Evolutionary conservation across 2,329 filamentous ascomycete genomes (phyloP), one percentile per base, ranked within the genome.

Genomic region (Fusarium miscanthi): DNA sequence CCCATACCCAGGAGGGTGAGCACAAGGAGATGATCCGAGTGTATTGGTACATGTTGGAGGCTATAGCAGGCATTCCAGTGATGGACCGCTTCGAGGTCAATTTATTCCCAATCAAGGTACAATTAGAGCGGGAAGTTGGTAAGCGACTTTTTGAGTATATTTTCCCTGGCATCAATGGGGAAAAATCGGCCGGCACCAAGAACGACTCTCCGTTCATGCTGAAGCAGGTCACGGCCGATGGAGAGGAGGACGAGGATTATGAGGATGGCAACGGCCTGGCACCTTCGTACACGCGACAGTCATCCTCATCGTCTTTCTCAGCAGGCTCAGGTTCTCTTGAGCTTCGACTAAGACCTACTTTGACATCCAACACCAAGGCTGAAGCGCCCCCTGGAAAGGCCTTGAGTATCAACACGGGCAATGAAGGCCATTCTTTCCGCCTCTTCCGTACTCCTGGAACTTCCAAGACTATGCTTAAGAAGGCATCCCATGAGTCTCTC

Each of bases 11-110:
- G 21, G 76, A 79, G 10, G 52, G 85, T 21, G 81, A 87, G 37
- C 90, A 92, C 69, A 87, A 88, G 49, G 94, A 94, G 78, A 98
- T 98, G 92, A 88, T 99, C 57, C 90, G 92, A 38, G 93, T 99
- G 17, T 96, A 97, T 80, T 99, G 97, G 94, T 91, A 98, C 80
- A 98, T 98, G 94, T 87, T 99, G 8, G 96, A 99, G 83, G 95
- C 96, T 12, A 98, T 99, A 80, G 96, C 95, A 41, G 96, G 96
- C 53, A 99, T 99, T 69, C 94, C 95, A 1, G 95, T 99, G 37
- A 94, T 99, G 86, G 95, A 98, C 76, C 93, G 97, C 77, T 99
- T 99, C 78, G 95, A 98, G 81, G 93, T 99, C 61, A 94, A 95
- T 61, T 85, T 99, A 25, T 95, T 97, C 80, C 97, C 96, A 1